Conservation (phyloP, 2,329 filamentous ascomycete genomes). For the Zymoseptoria tritici region DNA sequence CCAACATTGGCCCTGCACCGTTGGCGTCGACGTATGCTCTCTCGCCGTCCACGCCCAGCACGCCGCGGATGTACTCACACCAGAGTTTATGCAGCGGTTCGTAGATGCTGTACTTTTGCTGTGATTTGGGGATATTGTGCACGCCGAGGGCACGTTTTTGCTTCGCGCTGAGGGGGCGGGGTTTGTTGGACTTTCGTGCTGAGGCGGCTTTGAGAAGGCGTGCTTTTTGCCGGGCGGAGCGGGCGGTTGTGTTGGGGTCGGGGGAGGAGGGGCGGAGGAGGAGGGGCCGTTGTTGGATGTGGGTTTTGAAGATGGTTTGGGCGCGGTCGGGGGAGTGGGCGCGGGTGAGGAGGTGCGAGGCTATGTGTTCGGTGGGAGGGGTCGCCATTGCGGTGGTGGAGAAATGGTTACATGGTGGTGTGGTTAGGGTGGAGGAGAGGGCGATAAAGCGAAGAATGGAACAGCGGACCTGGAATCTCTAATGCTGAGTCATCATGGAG, state of each 20-base stretch:
- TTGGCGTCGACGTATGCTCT: constrained; percentile 47
- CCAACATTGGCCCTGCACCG: constrained; percentile 64
- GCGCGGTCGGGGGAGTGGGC: constrained; percentile 71
- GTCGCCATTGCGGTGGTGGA: constrained; percentile 17
- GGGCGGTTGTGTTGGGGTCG: constrained; percentile 47
- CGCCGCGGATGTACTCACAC: constrained; percentile 75
- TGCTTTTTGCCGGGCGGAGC: constrained; percentile 37
- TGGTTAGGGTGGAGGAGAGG: not conserved
- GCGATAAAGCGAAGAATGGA: too few relatives aligned
- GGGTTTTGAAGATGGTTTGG: constrained; percentile 67
- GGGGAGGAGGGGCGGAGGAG: constrained; percentile 71
- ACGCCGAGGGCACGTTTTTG: constrained; percentile 67
- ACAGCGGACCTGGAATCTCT: not conserved
- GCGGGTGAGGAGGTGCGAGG: constrained; percentile 60
- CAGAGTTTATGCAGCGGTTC: constrained; percentile 70
- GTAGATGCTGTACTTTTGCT: constrained; percentile 68
- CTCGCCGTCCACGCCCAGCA: constrained; percentile 51
- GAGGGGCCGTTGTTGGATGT: constrained; percentile 74
- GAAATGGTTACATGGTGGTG: not conserved
- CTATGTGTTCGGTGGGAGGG: constrained; percentile 24
- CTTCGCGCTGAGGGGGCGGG: constrained; percentile 66
- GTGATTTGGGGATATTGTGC: constrained; percentile 63
- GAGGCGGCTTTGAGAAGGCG: constrained; percentile 28
- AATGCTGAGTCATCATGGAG: not conserved
- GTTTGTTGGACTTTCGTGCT: constrained; percentile 40